Evolutionary conservation across 495 filamentous ascomycete genomes (phyloP), one percentile per base, ranked within the genome.

Genomic region (Durotheca rogersii): DNA sequence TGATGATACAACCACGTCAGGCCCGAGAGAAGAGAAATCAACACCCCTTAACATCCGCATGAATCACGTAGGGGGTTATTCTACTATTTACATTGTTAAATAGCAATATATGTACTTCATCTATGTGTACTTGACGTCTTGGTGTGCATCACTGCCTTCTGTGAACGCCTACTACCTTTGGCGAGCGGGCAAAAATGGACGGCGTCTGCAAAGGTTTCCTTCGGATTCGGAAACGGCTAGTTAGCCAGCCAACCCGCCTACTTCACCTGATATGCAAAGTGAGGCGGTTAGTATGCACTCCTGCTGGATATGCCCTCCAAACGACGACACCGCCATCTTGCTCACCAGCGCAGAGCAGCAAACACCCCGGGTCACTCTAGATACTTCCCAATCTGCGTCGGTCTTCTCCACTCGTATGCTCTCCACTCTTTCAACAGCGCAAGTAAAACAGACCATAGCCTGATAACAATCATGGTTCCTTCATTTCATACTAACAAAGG

Each of bases 391-490:
- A 32, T 44, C 39, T 27, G 5, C 23, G 7, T 32, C 23, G 12
- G 33, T 2, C 33, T 35, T 38, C 20, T 19, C 38, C 35, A 34
- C 27, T 36, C 6, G 31, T 29, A 30, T 47, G 29, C 21, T 34
- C 29, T 27, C 14, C 19, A 25, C 27, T 17, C 16, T 32, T 20
- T 20, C 20, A n/a, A 21, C 12, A 16, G 35, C 23, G 21, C 6
- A 27, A 33, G 7, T 7, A 21, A 23, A 17, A 7, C 7, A 32
- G 20, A n/a, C 11, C 33, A n/a, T n/a, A n/a, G n/a, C n/a, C n/a
- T n/a, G n/a, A n/a, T 42, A 34, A 23, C 33, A 34, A 31, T 33
- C 19, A 32, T 42, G 15, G 16, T 40, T 39, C 25, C 31, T 40
- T 5, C 14, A 19, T 33, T 44, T 23, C 9, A 35, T 31, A 21